These are phyloP conservation scores for Leccinum barrowsii DNA, from an alignment of 768 basidiomycete species.

Conservation along the genomic window DNA sequence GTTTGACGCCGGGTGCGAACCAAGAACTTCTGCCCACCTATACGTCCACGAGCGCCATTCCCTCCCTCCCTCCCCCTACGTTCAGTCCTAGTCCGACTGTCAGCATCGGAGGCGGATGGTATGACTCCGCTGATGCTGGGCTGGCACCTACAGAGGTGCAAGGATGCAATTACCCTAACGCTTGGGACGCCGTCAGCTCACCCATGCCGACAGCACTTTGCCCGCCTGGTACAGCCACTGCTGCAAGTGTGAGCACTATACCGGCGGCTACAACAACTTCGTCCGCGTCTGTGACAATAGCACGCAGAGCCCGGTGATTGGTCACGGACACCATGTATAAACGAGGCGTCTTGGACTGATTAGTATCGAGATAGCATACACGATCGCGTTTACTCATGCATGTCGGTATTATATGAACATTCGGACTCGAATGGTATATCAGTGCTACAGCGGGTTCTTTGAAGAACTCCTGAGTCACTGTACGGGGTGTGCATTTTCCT, in stretches of 20 bases:
- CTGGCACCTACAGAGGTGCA: constrained; percentile 54
- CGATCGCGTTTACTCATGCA: background rate
- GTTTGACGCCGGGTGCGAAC: constrained; percentile 36
- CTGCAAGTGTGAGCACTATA: background rate
- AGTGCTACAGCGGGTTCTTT: background rate
- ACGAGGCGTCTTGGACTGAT: background rate
- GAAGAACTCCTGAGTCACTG: background rate
- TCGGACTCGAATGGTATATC: background rate
- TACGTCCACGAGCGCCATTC: constrained; percentile 55
- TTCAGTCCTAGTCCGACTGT: constrained; percentile 45
- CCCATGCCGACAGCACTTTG: constrained; percentile 47
- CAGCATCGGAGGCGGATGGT: constrained; percentile 55
- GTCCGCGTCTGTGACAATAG: background rate
- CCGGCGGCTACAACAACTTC: constrained; percentile 6
- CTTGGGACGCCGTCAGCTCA: constrained; percentile 57
- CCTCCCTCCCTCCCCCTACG: constrained; percentile 54
- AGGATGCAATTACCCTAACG: constrained; percentile 63
- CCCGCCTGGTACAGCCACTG: constrained; percentile 14
- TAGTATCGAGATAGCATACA: background rate
- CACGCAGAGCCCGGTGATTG: constrained; percentile 7
- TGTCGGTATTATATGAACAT: background rate
- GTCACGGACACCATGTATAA: background rate
- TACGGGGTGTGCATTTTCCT: constrained; percentile 9
- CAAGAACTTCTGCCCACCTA: constrained; percentile 53
- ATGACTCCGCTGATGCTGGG: constrained; percentile 46